Evolutionary conservation across 2,329 filamentous ascomycete genomes (phyloP), one percentile per base, ranked within the genome.

Genomic region (Aspergillus latus): DNA sequence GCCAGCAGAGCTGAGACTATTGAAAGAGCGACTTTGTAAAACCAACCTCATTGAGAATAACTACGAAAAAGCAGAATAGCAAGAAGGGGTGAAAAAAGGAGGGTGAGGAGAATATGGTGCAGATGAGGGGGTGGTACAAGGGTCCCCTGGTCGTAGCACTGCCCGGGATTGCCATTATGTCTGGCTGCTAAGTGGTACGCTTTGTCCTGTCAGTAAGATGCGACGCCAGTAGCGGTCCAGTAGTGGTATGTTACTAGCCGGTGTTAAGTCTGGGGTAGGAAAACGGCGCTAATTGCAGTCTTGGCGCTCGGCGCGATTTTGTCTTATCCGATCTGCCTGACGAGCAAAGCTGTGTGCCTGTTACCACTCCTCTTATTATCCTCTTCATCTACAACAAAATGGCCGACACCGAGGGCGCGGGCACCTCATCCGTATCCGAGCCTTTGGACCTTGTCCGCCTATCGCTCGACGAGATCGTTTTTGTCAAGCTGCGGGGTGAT

Each of bases 401-500:
- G 92, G 89, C 92, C 66, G 92, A 96, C 76, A 83, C 81, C 62
- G 90, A 89, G 71, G 89, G 92, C 71, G 85, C 87, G 64, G 80
- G 84, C 57, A 73, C 80, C 51, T 80, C 82, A 65, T 83, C 89
- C 56, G 89, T 92, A 56, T 87, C 92, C 52, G 93, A 99, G 79
- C 93, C 95, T 54, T 88, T 99, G 70, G 94, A 97, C 75, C 86
- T 99, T 42, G 94, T 99, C 65, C 90, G 92, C 66, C 85, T 99
- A 54, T 90, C 93, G 64, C 84, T 99, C 47, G 93, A 97, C 74
- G 94, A 99, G 76, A 86, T 94, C 45, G 94, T 99, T 50, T 96
- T 97, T 76, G 93, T 99, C 64, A 97, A 97, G 84, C 83, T 99
- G 63, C 85, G 94, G 70, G 94, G 94, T 66, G 94, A 99, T 75